Evolutionary conservation across 257 asterid genomes (phyloP).

Genomic region (Buddleja alternifolia): DNA sequence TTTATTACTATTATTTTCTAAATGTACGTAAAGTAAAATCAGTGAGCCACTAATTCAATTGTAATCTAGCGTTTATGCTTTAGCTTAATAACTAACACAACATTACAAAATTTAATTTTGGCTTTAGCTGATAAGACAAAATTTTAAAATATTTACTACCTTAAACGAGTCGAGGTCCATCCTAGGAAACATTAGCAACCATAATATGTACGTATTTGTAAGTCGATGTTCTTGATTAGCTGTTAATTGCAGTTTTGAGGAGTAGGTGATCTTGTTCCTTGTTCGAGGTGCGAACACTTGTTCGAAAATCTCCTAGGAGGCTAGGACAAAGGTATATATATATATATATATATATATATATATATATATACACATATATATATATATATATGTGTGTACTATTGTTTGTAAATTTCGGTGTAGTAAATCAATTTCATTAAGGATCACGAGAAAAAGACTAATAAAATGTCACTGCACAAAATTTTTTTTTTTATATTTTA

Average conservation of each 20-base stretch:
- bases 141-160: conserved; percentile 4
- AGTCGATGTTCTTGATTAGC: conserved; percentile 13
- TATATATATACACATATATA: too few species aligned
- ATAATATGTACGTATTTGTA: conserved; percentile 5
- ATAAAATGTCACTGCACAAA: not conserved
- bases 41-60: not conserved
- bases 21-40: not conserved
- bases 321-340: too few species aligned
- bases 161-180: conserved; percentile 4
- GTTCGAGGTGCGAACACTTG: conserved; percentile 28
- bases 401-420: conserved; percentile 19
- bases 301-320: conserved; percentile 18
- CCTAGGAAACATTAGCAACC: conserved; percentile 31
- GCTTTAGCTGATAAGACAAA: conserved; percentile 22
- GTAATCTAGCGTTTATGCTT: not conserved
- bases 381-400: too few species aligned
- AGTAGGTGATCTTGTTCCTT: conserved; percentile 27
- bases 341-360: too few species aligned
- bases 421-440: not conserved
- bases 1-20: too few species aligned
- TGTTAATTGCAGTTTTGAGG: conserved; percentile 21
- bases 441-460: not conserved
- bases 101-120: conserved; percentile 8
- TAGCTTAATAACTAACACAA: not conserved
- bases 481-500: too few species aligned